Evolutionary conservation across 164 flowering plant species (phyloP).

Genomic region (Chloranthus sessilifolius): DNA sequence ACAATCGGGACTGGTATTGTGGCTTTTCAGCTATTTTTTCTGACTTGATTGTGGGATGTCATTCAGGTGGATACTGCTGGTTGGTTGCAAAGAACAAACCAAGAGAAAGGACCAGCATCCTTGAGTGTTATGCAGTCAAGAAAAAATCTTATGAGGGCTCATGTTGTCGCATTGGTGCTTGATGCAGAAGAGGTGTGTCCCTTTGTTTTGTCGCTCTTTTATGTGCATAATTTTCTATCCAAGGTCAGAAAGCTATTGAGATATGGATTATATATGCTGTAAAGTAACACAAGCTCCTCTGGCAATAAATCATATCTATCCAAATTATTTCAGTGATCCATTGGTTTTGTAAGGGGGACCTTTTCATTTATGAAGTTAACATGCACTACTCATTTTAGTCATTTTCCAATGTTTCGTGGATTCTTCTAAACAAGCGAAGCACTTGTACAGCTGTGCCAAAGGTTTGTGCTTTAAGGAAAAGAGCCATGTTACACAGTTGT

Average conservation of each 20-base stretch:
- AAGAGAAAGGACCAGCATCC: conserved; percentile 87
- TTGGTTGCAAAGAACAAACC: conserved; percentile 84
- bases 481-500: too few relatives aligned
- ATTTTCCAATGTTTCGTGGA: too few relatives aligned
- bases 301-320: too few relatives aligned
- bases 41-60: not conserved
- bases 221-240: not conserved
- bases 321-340: too few relatives aligned
- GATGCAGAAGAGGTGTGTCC: conserved; percentile 84
- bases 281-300: not conserved
- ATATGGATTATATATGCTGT: not conserved
- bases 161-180: conserved; percentile 85
- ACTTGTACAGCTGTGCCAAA: too few relatives aligned
- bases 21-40: not conserved
- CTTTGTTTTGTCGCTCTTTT: not conserved
- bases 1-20: too few relatives aligned
- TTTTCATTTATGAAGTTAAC: too few relatives aligned
- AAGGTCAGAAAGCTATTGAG: not conserved
- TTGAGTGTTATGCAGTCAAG: conserved; percentile 91
- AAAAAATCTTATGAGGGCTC: conserved; percentile 93
- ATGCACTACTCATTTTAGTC: too few relatives aligned
- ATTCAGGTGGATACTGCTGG: conserved; percentile 97
- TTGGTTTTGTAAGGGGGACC: too few relatives aligned
- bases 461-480: too few relatives aligned
- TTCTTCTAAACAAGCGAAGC: too few relatives aligned